Conservation (phyloP, 2,329 filamentous ascomycete genomes). For the Dichotomopilus funicola region DNA sequence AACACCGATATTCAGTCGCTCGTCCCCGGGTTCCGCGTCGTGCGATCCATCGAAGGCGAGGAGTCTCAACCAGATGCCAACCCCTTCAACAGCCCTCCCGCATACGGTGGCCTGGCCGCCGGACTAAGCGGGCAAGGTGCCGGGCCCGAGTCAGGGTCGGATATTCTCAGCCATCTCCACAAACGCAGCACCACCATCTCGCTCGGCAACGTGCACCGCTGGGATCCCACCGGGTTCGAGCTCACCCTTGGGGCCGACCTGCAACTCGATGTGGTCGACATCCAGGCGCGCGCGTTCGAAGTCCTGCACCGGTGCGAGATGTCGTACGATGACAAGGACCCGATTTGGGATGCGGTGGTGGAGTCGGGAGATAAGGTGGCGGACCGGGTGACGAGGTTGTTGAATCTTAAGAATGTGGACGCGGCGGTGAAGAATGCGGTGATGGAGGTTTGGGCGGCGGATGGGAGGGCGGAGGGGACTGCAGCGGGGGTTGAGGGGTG, state of each 20-base stretch:
- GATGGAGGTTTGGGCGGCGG: conserved; percentile 25
- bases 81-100: too few relatives aligned
- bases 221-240: conserved; percentile 13
- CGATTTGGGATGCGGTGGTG: conserved; percentile 16
- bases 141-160: too few relatives aligned
- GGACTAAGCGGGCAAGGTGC: too few relatives aligned
- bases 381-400: conserved; percentile 16
- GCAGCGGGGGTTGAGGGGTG: conserved; percentile 18
- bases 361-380: conserved; percentile 3
- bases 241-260: conserved; percentile 17
- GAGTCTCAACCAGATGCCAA: too few relatives aligned
- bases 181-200: conserved; percentile 9
- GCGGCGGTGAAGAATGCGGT: conserved; percentile 18
- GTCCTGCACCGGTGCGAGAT: conserved; percentile 22
- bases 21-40: conserved; percentile 8
- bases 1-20: conserved; percentile 1
- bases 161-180: too few relatives aligned
- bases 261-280: conserved; percentile 23
- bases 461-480: conserved; percentile 16
- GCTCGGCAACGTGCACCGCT: conserved; percentile 13
- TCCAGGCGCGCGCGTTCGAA: conserved; percentile 17
- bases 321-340: conserved; percentile 20
- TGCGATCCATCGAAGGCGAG: conserved; percentile 2
- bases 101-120: too few relatives aligned
- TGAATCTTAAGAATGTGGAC: conserved; percentile 11